Evolutionary conservation across 2,329 filamentous ascomycete species (phyloP), one percentile per base, ranked within the genome.

Genomic region (Cercospora nicotianae): DNA sequence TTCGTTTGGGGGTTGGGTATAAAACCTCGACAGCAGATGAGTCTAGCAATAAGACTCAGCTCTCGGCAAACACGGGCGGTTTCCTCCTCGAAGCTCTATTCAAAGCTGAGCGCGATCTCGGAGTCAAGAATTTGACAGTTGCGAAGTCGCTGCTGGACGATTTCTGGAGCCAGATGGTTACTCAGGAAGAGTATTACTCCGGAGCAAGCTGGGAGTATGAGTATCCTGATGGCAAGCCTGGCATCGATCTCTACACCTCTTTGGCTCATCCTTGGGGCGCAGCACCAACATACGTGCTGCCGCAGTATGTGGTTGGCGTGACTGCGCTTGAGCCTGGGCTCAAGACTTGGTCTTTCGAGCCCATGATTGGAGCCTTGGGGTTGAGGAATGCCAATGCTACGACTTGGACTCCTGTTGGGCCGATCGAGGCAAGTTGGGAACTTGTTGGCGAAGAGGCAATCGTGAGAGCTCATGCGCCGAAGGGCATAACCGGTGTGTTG

Each of bases 151-250:
- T 84, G 1, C 74, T 83, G 0, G 72, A 78, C 28, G 74, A 72
- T 6, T 74, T 83, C 12, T 84, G 82, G 82, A 74, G 76, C 2
- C 75, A 77, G 3, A 84, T 84, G 82, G 69, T 83, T 0, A 75
- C 69, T 4, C 74, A 81, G 30, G 65, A 77, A 5, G 65, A 75
- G 33, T 79, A 79, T 66, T 75, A 75, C 26, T 80, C 78, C 1
- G 82, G 81, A 5, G 76, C 81, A 6, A 78, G 77, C 18, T 85
- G 83, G 82, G 82, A 84, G 68, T 84, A 84, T 55, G 74, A 83
- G 1, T 75, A 78, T 45, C 76, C 78, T 0, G 75, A 80, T 28
- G 78, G 78, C 6, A 55, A 30, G 0, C 82, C 83, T 0, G 82
- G 81, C 0, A 74, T 84, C 1, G 77, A 77, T 10, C 67, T 81